These are phyloP conservation scores for Fraxinus anomala DNA, from an alignment of 257 asterid species.

Conservation along the genomic window DNA sequence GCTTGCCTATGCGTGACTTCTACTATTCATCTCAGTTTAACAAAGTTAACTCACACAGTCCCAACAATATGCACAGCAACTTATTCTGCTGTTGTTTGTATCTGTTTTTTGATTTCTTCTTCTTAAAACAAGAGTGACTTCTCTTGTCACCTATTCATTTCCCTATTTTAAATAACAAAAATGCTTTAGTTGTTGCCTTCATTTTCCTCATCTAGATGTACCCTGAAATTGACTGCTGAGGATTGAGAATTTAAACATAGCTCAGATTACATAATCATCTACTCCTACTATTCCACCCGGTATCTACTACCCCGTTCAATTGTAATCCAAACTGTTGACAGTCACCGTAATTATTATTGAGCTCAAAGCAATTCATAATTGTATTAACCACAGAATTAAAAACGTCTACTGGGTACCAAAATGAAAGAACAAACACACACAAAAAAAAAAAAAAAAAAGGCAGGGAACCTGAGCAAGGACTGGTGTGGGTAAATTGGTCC, in stretches of 20 bases:
- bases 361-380: constrained; percentile 15
- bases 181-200: background rate
- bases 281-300: constrained; percentile 12
- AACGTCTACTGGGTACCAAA: background rate
- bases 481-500: constrained; percentile 70
- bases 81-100: background rate
- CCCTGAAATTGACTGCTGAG: background rate
- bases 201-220: background rate
- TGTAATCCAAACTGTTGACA: constrained; percentile 11
- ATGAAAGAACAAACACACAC: background rate
- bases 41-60: background rate
- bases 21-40: constrained; percentile 11
- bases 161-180: constrained; percentile 12
- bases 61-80: constrained; percentile 9
- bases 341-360: constrained; percentile 19
- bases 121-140: constrained; percentile 10
- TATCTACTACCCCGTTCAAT: constrained; percentile 14
- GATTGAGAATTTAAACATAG: constrained; percentile 10
- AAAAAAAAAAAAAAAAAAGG: background rate
- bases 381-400: background rate
- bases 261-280: constrained; percentile 10
- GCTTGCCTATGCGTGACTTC: constrained; percentile 8
- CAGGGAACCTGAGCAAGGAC: constrained; percentile 88
- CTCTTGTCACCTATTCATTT: constrained; percentile 7
- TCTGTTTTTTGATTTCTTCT: background rate